Base-by-base conservation (phyloP, 352 stramenopile species). In the Phytophthora aleatoria region DNA sequence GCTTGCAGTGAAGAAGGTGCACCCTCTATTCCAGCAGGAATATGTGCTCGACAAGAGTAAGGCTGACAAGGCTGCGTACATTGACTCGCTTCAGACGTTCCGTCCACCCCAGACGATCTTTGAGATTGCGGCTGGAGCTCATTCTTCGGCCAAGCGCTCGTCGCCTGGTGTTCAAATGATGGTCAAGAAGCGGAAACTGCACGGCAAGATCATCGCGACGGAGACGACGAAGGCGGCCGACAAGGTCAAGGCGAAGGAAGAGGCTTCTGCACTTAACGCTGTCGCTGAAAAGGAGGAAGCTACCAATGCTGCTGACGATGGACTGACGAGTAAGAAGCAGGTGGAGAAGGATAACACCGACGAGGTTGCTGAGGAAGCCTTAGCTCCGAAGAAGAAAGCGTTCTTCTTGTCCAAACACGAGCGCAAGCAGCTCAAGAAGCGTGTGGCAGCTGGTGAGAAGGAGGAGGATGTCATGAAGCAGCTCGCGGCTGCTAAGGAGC, bases 21-120 rank as follows among this genome's bases (percentile, higher is more conserved):
- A 99, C 71, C 97, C 96, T 63, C 78, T 99, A 26, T 90, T 99
- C 53, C 64, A 87, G 52, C 76, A 92, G 39, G 83, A 95, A 53
- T 92, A 95, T 53, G 87, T 96, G 57, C 73, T 94, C 3, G 83
- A 95, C 57, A 86, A 97, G 55, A 63, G 55, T 31, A 87, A 90
- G 58, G 75, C 78, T 13, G 71, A 91, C 27, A 89, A 97, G 50
- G 83, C 95, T 50, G 90, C 97, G 57, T 98, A 98, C 71, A 89
- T 99, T 24, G 77, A 90, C 44, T 94, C 89, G 50, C 84, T 99
- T 62, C 83, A 95, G 48, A 89, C 79, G 57, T 99, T 99, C 69
- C 91, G 96, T 12, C 96, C 96, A 12, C 94, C 95, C 56, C 93
- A 98, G 75, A 98, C 96, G 33, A 97, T 99, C 50, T 99, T 99